These are phyloP conservation scores for Torrubiella hemipterigena DNA, from an alignment of 2,329 filamentous ascomycete genomes.

Conservation along the genomic window DNA sequence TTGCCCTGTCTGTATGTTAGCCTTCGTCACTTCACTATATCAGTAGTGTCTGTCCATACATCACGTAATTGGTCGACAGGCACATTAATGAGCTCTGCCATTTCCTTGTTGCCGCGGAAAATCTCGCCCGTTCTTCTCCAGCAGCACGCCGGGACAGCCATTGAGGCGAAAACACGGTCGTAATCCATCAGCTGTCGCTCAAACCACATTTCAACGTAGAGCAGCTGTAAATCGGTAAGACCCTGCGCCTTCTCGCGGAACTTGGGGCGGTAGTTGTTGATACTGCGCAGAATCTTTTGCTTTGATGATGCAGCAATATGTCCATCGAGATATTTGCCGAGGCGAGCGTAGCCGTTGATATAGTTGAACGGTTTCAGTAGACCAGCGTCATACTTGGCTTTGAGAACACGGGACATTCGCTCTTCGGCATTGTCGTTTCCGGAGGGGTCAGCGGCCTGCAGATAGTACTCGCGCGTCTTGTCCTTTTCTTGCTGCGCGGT, in stretches of 20 bases:
- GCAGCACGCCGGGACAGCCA: conserved; percentile 96
- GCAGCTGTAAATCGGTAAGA: conserved; percentile 85
- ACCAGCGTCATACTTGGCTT: conserved; percentile 92
- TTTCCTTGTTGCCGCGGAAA: conserved; percentile 94
- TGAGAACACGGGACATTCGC: conserved; percentile 86
- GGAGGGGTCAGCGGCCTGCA: conserved; percentile 89
- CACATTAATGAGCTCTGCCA: conserved; percentile 91
- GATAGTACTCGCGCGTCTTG: conserved; percentile 80
- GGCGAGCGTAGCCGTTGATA: conserved; percentile 83
- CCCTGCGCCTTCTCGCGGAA: conserved; percentile 91
- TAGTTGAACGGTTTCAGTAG: conserved; percentile 97
- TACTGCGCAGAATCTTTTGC: conserved; percentile 80
- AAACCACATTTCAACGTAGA: conserved; percentile 98
- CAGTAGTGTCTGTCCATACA: conserved; percentile 47
- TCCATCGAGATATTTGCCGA: conserved; percentile 84
- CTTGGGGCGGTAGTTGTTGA: conserved; percentile 88
- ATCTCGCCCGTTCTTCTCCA: conserved; percentile 97
- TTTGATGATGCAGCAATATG: conserved; percentile 74
- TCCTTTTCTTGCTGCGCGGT: conserved; percentile 59
- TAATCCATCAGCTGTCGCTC: conserved; percentile 95
- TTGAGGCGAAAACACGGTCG: conserved; percentile 94
- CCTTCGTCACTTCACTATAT: neutral
- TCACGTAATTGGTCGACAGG: conserved; percentile 85
- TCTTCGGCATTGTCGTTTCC: conserved; percentile 79
- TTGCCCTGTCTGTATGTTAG: conserved; percentile 56